Conservation (phyloP, 805 yeast genomes). For the Cyberlindnera meyerae region DNA sequence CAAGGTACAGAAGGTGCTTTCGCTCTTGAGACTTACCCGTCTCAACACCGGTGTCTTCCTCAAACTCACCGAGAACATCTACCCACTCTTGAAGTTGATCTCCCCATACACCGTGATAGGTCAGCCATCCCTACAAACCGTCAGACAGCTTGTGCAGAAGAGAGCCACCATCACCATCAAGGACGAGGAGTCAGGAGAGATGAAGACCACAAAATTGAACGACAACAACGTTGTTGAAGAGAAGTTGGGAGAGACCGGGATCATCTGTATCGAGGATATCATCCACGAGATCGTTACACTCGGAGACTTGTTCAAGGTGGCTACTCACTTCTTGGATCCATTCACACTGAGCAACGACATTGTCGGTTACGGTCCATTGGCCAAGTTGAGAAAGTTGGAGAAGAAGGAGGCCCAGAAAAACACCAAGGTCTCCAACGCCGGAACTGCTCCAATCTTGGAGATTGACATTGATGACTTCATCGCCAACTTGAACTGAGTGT, state of each 20-base stretch:
- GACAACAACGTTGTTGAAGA: slow-evolving; percentile 76
- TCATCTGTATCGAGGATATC: slow-evolving; percentile 77
- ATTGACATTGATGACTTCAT: slow-evolving; percentile 70
- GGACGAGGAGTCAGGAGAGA: slow-evolving; percentile 30
- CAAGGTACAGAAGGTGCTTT: slow-evolving; percentile 55
- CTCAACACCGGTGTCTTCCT: slow-evolving; percentile 69
- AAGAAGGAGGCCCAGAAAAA: slow-evolving; percentile 45
- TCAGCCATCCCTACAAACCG: slow-evolving; percentile 64
- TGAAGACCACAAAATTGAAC: slow-evolving; percentile 49
- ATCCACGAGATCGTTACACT: slow-evolving; percentile 62
- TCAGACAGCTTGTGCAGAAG: slow-evolving; percentile 70
- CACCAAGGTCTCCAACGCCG: slow-evolving; percentile 47
- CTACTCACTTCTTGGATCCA: slow-evolving; percentile 61
- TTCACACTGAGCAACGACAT: slow-evolving; percentile 66
- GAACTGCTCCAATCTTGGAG: slow-evolving; percentile 61
- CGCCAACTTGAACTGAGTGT: slow-evolving; percentile 53
- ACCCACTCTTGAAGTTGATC: slow-evolving; percentile 59
- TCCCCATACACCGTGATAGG: slow-evolving; percentile 75
- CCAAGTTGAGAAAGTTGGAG: slow-evolving; percentile 60
- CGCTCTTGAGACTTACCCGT: slow-evolving; percentile 55
- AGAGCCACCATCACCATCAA: slow-evolving; percentile 53
- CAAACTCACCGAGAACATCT: slow-evolving; percentile 53
- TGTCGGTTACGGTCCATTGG: slow-evolving; percentile 69
- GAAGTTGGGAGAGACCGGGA: slow-evolving; percentile 59
- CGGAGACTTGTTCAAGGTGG: slow-evolving; percentile 60